phyloP scores from a whole-genome alignment of 176 grass and related monocot species.

The Bolboschoenus planiculmis region DNA sequence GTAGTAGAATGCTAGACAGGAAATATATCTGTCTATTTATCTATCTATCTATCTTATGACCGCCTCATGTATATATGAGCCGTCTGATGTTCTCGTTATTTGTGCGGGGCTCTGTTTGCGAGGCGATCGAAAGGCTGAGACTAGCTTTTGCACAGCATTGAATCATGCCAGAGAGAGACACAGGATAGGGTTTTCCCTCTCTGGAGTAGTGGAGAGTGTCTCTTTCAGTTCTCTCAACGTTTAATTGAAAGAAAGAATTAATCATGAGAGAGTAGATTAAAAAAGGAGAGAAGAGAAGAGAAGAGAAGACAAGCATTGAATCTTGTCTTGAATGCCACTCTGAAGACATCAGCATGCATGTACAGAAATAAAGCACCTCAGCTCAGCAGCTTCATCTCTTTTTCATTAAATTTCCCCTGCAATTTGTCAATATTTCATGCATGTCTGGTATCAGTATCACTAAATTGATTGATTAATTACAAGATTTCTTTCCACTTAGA shows the following conservation, averaged over 20 bases:
- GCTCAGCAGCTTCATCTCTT: background rate
- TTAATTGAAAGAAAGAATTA: no score
- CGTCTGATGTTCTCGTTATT: background rate
- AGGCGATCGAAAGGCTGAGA: background rate
- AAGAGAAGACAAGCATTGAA: background rate
- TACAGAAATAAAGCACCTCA: constrained; percentile 15
- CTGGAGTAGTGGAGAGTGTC: no score
- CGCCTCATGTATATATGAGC: background rate
- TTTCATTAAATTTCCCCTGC: constrained; percentile 2
- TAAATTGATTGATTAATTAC: background rate
- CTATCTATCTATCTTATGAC: no score
- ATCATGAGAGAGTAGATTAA: no score
- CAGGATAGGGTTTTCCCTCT: background rate
- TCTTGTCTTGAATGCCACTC: constrained; percentile 10
- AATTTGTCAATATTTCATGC: constrained; percentile 15
- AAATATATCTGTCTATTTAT: no score
- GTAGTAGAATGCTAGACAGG: background rate
- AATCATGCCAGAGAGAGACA: background rate
- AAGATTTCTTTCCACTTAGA: background rate
- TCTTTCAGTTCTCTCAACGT: no score
- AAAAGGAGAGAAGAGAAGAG: background rate
- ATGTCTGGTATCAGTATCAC: background rate
- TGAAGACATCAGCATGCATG: constrained; percentile 19
- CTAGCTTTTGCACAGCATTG: background rate
- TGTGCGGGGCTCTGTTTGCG: background rate